Conservation (phyloP, 768 basidiomycete species). For the Mrakia blollopis region DNA sequence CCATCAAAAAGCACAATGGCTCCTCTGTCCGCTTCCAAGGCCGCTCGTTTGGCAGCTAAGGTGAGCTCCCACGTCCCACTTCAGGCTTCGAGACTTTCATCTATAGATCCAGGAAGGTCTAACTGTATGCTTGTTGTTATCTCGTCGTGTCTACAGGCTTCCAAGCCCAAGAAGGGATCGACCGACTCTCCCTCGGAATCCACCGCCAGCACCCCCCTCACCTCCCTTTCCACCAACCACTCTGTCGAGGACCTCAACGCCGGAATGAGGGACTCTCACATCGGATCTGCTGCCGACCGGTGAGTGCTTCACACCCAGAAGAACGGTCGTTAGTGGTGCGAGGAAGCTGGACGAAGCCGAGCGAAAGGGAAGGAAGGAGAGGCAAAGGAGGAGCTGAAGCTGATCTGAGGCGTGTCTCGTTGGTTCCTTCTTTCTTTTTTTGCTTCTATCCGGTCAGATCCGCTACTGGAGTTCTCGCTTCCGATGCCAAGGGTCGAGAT, state of each 20-base stretch:
- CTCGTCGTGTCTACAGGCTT: conserved; percentile 38
- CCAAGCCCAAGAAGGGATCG: conserved; percentile 44
- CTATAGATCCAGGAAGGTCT: not conserved
- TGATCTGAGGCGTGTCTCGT: not conserved
- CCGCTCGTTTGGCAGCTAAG: conserved; percentile 21
- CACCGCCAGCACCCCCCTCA: conserved; percentile 69
- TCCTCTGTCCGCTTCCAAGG: conserved; percentile 32
- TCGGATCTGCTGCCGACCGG: conserved; percentile 86
- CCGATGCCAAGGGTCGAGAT: conserved; percentile 86
- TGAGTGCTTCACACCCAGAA: conserved; percentile 42
- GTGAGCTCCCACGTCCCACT: not conserved
- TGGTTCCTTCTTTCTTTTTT: not conserved
- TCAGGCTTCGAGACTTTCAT: no score
- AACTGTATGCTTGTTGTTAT: not conserved
- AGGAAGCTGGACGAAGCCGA: not conserved
- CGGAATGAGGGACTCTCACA: conserved; percentile 66
- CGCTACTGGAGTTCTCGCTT: conserved; percentile 84
- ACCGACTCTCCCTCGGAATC: conserved; percentile 62
- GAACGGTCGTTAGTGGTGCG: not conserved
- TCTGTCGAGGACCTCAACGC: conserved; percentile 68
- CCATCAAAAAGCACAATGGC: conserved; percentile 14
- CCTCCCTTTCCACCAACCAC: conserved; percentile 70
- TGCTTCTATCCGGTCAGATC: conserved; percentile 54
- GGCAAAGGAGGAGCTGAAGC: not conserved
- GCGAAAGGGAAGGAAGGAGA: not conserved